Evolutionary conservation across 352 stramenopile species (phyloP), one percentile per base, ranked within the genome.

Genomic region (Globisporangium parvum): DNA sequence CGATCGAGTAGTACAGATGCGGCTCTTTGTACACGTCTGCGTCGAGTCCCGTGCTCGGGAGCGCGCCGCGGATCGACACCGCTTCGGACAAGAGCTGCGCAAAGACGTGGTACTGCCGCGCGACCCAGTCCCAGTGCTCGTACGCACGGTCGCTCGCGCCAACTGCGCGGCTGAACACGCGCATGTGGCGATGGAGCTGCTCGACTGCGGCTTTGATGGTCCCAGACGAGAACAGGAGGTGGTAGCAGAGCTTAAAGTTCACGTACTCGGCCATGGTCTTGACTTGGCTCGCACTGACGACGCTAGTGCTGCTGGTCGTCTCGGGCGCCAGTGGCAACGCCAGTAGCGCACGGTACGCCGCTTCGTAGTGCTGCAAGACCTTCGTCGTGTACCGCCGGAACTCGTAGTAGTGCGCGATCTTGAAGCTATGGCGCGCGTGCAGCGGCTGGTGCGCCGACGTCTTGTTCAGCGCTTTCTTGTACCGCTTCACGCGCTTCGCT

Each of bases 371-470:
- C 50, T 91, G 73, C 31, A 95, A 50, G 41, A 93, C 81, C 55
- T 95, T 95, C 50, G 77, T 90, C 46, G 81, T 93, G 53, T 91
- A 88, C 6, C 84, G 70, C 47, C 85, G 71, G 54, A 95, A 95
- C 65, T 95, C 85, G 52, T 93, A 93, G 55, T 91, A 95, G 55
- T 95, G 85, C 20, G 83, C 85, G 42, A 93, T 91, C 71, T 95
- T 95, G 61, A 95, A 95, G 55, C 77, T 87, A 46, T 91, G 72
- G n/a, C 85, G 73, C 12, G 82, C 78, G 26, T 86, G 75, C 21
- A 93, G 55, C 6, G 70, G 69, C 52, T 85, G 63, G 28, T 80
- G 71, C n/a, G 65, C 64, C 4, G 41, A 6, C 6, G 63, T 78
- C 66, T 91, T 93, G 52, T 69, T 74, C 15, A 91, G 67, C 12